phyloP scores from a whole-genome alignment of 2,329 filamentous ascomycete species.

The Xylaria sp. region DNA sequence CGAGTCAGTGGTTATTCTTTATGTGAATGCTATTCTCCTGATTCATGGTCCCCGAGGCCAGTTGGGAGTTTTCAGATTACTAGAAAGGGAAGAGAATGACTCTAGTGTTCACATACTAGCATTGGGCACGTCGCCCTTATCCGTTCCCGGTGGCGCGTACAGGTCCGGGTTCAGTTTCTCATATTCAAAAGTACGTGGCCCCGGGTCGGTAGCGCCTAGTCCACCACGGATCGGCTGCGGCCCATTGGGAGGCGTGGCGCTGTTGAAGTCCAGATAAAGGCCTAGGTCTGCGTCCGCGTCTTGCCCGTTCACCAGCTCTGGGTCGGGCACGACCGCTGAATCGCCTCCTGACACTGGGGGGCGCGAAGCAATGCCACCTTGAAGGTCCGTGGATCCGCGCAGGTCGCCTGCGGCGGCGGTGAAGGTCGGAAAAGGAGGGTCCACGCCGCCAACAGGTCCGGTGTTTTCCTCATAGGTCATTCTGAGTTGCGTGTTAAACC shows the following conservation, averaged over 20 bases:
- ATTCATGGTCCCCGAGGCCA: too few relatives aligned
- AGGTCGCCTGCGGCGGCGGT: conserved; percentile 54
- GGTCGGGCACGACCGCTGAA: conserved; percentile 54
- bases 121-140: conserved; percentile 59
- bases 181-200: conserved; percentile 62
- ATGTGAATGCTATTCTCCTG: too few relatives aligned
- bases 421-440: conserved; percentile 53
- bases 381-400: conserved; percentile 53
- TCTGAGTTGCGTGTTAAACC: conserved; percentile 41
- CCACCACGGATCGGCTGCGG: conserved; percentile 66
- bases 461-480: conserved; percentile 58
- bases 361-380: conserved; percentile 54
- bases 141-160: conserved; percentile 64
- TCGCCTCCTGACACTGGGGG: conserved; percentile 53
- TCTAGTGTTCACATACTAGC: conserved; percentile 41
- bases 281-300: conserved; percentile 62
- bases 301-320: conserved; percentile 61
- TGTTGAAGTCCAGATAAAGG: conserved; percentile 64
- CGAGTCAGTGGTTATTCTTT: too few relatives aligned
- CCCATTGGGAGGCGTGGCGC: conserved; percentile 52
- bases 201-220: conserved; percentile 62
- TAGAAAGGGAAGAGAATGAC: too few relatives aligned
- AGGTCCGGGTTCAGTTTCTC: conserved; percentile 66
- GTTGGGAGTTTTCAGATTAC: too few relatives aligned
- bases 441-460: conserved; percentile 56